These are phyloP conservation scores for Umbelopsis sp. DNA, from an alignment of 192 early-diverging fungal species.

Conservation along the genomic window DNA sequence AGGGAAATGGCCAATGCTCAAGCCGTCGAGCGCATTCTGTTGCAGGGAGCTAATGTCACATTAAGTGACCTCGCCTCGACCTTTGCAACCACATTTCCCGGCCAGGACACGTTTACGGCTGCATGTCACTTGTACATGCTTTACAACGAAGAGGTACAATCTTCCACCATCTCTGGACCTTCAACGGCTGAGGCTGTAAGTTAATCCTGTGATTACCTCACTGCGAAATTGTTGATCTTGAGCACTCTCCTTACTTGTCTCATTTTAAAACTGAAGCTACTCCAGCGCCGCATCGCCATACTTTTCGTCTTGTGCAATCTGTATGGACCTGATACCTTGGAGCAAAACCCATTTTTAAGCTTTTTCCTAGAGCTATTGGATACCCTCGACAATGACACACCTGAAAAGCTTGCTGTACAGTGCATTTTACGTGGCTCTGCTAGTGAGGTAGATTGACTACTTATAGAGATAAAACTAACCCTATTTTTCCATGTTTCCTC, in stretches of 20 bases:
- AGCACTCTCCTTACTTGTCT: neutral
- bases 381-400: slow-evolving; percentile 12
- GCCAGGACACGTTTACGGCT: slow-evolving; percentile 10
- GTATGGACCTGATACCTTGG: slow-evolving; percentile 2
- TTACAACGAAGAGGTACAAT: neutral
- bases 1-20: slow-evolving; percentile 21
- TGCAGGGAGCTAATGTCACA: slow-evolving; percentile 3
- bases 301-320: slow-evolving; percentile 1
- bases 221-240: neutral
- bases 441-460: neutral
- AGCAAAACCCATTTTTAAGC: slow-evolving; percentile 21
- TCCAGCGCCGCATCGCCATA: neutral
- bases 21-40: slow-evolving; percentile 14
- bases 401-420: neutral
- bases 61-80: neutral
- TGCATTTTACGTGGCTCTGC: neutral
- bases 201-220: neutral
- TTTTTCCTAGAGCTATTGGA: slow-evolving; percentile 22
- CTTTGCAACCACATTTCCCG: slow-evolving; percentile 2
- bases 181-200: neutral
- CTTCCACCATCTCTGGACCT: neutral
- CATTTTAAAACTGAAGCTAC: neutral
- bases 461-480: neutral
- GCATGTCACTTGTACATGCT: slow-evolving; percentile 12
- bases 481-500: neutral